Base-by-base conservation (phyloP, 2,329 filamentous ascomycete genomes). In the Knufia fluminis region DNA sequence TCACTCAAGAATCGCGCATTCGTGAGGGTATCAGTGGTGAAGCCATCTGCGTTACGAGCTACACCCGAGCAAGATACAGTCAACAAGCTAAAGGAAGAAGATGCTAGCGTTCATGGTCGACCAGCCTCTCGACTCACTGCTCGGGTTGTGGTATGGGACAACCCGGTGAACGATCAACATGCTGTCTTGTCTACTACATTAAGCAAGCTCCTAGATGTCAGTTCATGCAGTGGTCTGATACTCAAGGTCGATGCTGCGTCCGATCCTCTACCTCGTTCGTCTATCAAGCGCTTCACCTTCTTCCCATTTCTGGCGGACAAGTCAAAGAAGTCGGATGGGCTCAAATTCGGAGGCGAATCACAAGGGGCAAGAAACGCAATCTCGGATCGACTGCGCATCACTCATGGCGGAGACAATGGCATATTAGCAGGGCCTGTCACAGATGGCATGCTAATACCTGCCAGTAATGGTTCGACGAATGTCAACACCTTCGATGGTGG, bases 321-420 rank as follows among this genome's bases (percentile, higher is more conserved):
- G 19, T 69, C 73, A 2, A 82, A 80, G 57, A 68, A 74, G 33
- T 76, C 74, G 31, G 76, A 83, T 40, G 84, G 83, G 0, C 73
- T 96, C 19, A 88, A 82, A 59, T 94, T 97, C 62, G 91, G 91
- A 3, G 87, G 89, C 12, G 88, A 95, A 59, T 86, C 87, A 0
- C 86, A 87, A 59, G 78, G 85, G 4, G 86, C 92, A 57, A 82
- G 83, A 46, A 87, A 94, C 61, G 87, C 89, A 7, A 53, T 71
- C 57, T 80, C 82, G 2, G 72, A 79, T 12, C 83, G 84, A 60
- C 79, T 79, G 38, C 81, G 95, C 53, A 79, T 80, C 54, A 76
- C 82, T 9, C 63, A 71, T 24, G 76, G 72, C 32, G 71, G 70
- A 0, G 77, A 78, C 19, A 68, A 72, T 38, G 80, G 84, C 1